Conservation (phyloP, 2,329 filamentous ascomycete genomes). For the Fonsecaea monophora region DNA sequence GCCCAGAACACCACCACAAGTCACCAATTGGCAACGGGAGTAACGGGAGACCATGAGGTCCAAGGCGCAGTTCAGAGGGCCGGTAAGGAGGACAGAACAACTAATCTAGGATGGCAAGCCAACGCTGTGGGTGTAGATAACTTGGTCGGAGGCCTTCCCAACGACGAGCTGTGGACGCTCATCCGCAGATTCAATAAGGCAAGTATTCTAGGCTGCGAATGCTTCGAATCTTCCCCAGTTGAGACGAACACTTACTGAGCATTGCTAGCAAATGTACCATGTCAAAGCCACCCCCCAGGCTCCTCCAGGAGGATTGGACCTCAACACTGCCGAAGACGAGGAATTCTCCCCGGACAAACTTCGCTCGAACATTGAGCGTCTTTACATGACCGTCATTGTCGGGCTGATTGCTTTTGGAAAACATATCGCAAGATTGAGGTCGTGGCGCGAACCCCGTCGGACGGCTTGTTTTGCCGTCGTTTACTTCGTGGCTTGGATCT, state of each 20-base stretch:
- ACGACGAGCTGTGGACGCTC: slow-evolving; percentile 76
- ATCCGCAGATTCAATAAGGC: slow-evolving; percentile 77
- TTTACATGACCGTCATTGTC: slow-evolving; percentile 81
- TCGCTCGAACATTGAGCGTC: slow-evolving; percentile 74
- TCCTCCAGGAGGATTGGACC: slow-evolving; percentile 72
- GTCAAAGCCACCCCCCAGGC: slow-evolving; percentile 71
- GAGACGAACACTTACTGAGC: slow-evolving; percentile 38
- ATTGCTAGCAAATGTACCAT: slow-evolving; percentile 67
- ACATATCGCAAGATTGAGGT: slow-evolving; percentile 76
- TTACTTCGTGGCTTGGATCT: slow-evolving; percentile 71
- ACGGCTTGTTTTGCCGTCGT: slow-evolving; percentile 71
- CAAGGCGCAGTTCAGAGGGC: slow-evolving; percentile 57
- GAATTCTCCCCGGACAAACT: slow-evolving; percentile 86
- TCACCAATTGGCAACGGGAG: slow-evolving; percentile 55
- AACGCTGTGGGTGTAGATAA: slow-evolving; percentile 62
- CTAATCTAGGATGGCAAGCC: slow-evolving; percentile 69
- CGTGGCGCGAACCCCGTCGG: slow-evolving; percentile 75
- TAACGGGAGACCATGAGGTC: slow-evolving; percentile 51
- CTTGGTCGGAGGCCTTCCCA: slow-evolving; percentile 71
- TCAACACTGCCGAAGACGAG: slow-evolving; percentile 81
- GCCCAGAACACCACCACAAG: slow-evolving; percentile 48
- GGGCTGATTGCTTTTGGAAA: slow-evolving; percentile 71
- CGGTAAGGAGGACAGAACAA: slow-evolving; percentile 63
- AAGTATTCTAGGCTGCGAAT: slow-evolving; percentile 19
- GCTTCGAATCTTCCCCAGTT: not conserved